Evolutionary conservation across 768 basidiomycete species (phyloP), one percentile per base, ranked within the genome.

Genomic region (Leccinum olivaceopallidum): DNA sequence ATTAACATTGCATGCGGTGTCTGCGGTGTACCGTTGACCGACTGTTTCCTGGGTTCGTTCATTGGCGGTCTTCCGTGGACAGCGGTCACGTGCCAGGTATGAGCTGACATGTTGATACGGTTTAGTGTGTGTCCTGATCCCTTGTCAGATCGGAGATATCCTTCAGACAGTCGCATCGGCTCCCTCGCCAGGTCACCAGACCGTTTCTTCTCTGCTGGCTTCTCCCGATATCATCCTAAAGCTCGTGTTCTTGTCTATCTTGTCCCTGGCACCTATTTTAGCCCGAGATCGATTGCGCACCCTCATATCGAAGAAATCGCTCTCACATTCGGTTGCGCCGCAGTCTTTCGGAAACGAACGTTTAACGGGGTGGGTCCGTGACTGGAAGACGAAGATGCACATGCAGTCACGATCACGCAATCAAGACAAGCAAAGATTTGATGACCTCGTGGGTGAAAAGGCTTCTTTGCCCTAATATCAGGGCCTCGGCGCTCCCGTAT

Each of bases 1-100:
- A 94, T 98, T 80, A 98, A 98, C 73, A 90, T 98, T 60, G 95
- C 95, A 50, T 96, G 90, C 74, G 95, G 95, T 55, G 93, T 96
- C 28, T 92, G 90, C 67, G 89, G 90, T 36, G 93, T 98, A 16
- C 77, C 85, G 8, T 69, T 92, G 53, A 70, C 77, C 59, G 90
- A 94, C 71, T 94, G 92, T 69, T 79, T 88, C 69, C 77, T 94
- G 54, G 92, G 91, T 39, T 82, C 87, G 6, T 93, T 94, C 77
- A 92, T 94, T 58, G 92, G 92, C 2, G 83, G 85, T 57, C 73
- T 94, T 50, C 92, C 92, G 0, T 94, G 92, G 92, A 94, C 93
- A 55, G 91, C 92, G 30, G 93, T 95, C 58, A 94, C 93, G 64
- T 94, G 92, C 72, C 90, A 92, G 80, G 89, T 89, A 65, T 63